Percentiles rank a stretch among this genome's conserved stretches.
phyloP scores from a whole-genome alignment of 345 rosid species.

The Pistacia vera region DNA sequence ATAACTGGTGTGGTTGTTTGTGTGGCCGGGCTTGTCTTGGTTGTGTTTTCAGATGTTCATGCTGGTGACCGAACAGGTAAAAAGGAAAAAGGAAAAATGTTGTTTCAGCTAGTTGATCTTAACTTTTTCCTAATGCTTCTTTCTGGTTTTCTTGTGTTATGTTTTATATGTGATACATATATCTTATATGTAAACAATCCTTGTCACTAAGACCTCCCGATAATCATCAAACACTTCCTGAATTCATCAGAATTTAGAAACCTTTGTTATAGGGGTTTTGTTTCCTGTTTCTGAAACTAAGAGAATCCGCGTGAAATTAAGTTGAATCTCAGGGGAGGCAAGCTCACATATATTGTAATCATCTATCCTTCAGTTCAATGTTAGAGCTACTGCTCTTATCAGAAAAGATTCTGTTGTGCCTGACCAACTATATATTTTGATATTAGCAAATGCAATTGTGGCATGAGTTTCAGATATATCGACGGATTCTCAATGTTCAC shows the following conservation, averaged over 20 bases:
- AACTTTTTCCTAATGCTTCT: not conserved
- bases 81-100: constrained; percentile 10
- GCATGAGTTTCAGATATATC: not conserved
- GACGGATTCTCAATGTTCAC: not conserved
- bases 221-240: no score
- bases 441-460: not conserved
- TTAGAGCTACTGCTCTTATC: no score
- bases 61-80: constrained; percentile 71
- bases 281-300: no score
- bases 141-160: not conserved
- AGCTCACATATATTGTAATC: no score
- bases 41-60: constrained; percentile 95
- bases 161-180: not conserved
- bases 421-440: not conserved
- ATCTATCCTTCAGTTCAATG: no score
- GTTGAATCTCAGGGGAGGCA: no score
- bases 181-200: not conserved
- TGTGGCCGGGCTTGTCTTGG: constrained; percentile 76
- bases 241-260: no score
- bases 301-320: no score
- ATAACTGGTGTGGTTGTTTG: constrained; percentile 77
- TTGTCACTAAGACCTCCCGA: not conserved
- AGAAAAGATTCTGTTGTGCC: no score
- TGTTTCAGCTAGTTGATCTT: constrained; percentile 1
- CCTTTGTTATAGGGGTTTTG: no score